These are phyloP conservation scores for Lumnitzera littorea DNA, from an alignment of 345 rosid species.

Conservation along the genomic window DNA sequence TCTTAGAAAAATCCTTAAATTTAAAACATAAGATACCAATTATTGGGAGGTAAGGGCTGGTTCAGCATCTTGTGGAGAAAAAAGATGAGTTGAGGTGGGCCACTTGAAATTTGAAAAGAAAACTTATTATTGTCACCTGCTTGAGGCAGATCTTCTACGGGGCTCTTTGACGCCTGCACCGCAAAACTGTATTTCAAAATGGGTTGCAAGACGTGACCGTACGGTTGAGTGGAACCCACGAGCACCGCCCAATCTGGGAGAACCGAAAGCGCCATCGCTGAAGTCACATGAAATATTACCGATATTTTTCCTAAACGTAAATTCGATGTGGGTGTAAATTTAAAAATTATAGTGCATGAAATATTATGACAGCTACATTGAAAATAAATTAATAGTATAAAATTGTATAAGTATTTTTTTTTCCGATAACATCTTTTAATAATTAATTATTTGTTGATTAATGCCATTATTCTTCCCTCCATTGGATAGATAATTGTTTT, in stretches of 20 bases:
- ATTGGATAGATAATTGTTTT: too few relatives aligned
- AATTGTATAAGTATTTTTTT: too few relatives aligned
- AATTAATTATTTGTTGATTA: too few relatives aligned
- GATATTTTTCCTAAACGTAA: not conserved
- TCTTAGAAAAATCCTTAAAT: too few relatives aligned
- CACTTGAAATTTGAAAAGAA: not conserved
- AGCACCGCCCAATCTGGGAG: not conserved
- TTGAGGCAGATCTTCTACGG: not conserved
- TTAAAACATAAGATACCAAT: conserved; percentile 3
- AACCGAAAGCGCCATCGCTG: conserved; percentile 14
- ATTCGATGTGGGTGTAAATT: too few relatives aligned
- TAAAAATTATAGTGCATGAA: too few relatives aligned
- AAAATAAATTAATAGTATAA: too few relatives aligned
- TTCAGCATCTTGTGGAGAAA: not conserved
- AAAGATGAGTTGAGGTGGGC: conserved; percentile 15
- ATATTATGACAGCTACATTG: too few relatives aligned
- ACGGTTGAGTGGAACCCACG: not conserved
- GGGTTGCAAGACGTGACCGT: conserved; percentile 1
- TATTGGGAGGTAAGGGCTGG: conserved; percentile 12
- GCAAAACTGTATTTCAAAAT: too few relatives aligned
- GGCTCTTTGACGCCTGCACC: not conserved
- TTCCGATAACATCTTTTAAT: too few relatives aligned
- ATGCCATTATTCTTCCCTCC: too few relatives aligned
- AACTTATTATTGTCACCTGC: too few relatives aligned
- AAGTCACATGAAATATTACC: conserved; percentile 1